Base-by-base conservation (phyloP, 1,139 yeast genomes). In the Candida gigantensis region DNA sequence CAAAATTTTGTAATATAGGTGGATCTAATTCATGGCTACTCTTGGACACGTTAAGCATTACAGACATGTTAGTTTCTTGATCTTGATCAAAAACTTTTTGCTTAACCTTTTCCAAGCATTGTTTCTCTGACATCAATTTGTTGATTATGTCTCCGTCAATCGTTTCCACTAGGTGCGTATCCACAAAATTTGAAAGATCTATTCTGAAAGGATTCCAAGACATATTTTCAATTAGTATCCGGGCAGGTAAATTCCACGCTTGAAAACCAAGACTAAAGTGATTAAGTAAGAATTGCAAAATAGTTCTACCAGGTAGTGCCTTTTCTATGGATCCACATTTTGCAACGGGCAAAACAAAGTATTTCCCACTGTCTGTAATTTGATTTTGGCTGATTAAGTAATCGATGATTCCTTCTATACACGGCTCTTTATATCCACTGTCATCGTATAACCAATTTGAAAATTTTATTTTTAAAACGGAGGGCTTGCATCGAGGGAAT, bases 161-260 rank as follows among this genome's bases (percentile, higher is more conserved):
- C 2, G n/a, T 8, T 25, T 40, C 41, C 4, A 11, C 4, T 6
- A 40, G 15, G 16, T 32, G 27, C 3, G 17, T 19, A 10, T 29
- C 34, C 6, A 19, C 23, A 18, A 38, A 36, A n/a, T 11, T 20
- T 13, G 35, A 11, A 10, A 27, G 17, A 25, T 42, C 29, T 5
- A 35, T 13, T 27, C 7, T 21, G 12, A 40, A 37, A 9, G 45
- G 45, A 17, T 32, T 42, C 45, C 45, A 42, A 11, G 30, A 17
- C 43, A 42, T 35, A 15, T 33, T 34, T 26, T 33, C 23, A 24
- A 35, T 31, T 12, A 39, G 25, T 16, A 40, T 34, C 24, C 34
- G 30, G 13, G 28, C 33, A 5, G 39, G 33, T 13, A 42, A 28
- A 16, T 34, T 27, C 45, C 45, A 42, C 8, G 18, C 15, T 6